A percentile compares a stretch with the other conserved stretches of the same genome.
phyloP scores from a whole-genome alignment of 441 rosid species.

The Erodium trifolium region DNA sequence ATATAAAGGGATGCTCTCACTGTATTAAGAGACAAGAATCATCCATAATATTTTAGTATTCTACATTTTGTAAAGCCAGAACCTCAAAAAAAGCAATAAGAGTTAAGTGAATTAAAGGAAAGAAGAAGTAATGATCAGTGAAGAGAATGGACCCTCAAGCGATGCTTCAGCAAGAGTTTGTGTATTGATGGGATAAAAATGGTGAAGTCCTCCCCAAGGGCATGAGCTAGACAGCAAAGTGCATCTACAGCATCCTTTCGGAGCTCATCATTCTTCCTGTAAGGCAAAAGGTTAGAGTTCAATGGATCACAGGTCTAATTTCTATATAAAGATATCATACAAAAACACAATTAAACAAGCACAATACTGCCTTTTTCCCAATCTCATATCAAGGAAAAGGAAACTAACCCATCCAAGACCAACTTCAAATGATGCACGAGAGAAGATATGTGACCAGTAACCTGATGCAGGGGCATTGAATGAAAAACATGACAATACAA shows the following conservation, averaged over 20 bases:
- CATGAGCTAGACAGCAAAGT: constrained; percentile 95
- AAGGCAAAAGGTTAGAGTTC: constrained; percentile 16
- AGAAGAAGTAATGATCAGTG: constrained; percentile 6
- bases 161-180: constrained; percentile 73
- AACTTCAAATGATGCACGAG: constrained; percentile 98
- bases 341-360: neutral
- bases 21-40: too few species aligned
- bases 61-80: constrained; percentile 12
- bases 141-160: constrained; percentile 49
- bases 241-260: constrained; percentile 97
- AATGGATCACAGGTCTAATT: neutral
- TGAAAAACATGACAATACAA: constrained; percentile 10
- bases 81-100: constrained; percentile 14
- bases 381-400: constrained; percentile 12
- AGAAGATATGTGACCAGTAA: constrained; percentile 89
- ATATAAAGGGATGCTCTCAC: too few species aligned
- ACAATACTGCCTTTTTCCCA: neutral
- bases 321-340: neutral
- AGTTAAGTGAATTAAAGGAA: constrained; percentile 9
- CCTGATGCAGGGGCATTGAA: constrained; percentile 42
- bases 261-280: constrained; percentile 85
- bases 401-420: constrained; percentile 95
- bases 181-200: constrained; percentile 92
- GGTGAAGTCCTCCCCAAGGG: constrained; percentile 96
- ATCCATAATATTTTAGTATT: too few species aligned